Evolutionary conservation across 768 basidiomycete genomes (phyloP).

Genomic region (Suillus subalutaceus): DNA sequence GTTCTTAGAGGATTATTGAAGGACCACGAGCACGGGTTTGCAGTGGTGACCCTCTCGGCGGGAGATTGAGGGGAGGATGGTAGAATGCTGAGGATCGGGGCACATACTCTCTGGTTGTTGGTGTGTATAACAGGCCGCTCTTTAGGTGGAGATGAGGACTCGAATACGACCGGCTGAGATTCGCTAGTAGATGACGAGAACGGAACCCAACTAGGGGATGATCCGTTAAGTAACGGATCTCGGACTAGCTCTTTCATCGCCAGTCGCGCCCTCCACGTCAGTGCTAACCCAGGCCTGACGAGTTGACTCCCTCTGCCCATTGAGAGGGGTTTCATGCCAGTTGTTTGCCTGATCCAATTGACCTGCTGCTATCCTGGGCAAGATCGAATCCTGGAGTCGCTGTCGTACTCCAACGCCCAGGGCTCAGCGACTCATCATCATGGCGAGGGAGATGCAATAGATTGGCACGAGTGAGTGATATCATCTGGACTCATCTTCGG

Average conservation of each 20-base stretch:
- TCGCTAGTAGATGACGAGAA: constrained; percentile 17
- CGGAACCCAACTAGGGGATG: constrained; percentile 19
- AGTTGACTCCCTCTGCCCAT: constrained; percentile 26
- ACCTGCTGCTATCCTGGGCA: constrained; percentile 17
- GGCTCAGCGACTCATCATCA: constrained; percentile 42
- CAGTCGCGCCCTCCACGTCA: constrained; percentile 41
- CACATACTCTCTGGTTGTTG: constrained; percentile 7
- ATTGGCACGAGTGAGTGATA: constrained; percentile 33
- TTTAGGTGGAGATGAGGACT: constrained; percentile 19
- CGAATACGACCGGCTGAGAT: constrained; percentile 15
- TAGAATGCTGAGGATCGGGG: constrained; percentile 13
- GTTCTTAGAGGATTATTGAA: constrained; percentile 13
- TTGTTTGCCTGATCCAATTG: constrained; percentile 26
- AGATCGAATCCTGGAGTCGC: constrained; percentile 68
- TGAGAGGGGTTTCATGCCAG: constrained; percentile 33
- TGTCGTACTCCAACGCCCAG: constrained; percentile 73
- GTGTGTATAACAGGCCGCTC: constrained; percentile 14
- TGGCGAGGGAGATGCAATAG: constrained; percentile 27
- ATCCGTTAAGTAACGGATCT: constrained; percentile 19
- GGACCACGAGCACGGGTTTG: constrained; percentile 15
- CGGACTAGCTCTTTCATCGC: constrained; percentile 31
- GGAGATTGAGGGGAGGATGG: constrained; percentile 5
- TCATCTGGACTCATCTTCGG: constrained; percentile 32
- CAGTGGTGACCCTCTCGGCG: constrained; percentile 17
- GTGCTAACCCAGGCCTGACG: constrained; percentile 44